phyloP scores from a whole-genome alignment of 345 rosid species.

The Eucalyptus cladocalyx region DNA sequence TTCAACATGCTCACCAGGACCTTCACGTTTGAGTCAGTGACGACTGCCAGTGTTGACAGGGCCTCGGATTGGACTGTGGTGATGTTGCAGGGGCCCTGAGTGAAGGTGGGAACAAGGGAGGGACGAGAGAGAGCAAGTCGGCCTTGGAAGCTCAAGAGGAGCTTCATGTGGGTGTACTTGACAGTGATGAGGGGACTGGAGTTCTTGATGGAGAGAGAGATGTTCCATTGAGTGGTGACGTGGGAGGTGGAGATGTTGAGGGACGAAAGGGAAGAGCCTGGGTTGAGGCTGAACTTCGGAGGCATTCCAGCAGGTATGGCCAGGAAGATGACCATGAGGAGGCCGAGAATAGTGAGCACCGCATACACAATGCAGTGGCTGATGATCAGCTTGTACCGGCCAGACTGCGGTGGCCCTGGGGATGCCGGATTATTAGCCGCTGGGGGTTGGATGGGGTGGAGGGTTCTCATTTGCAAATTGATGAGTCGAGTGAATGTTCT shows the following conservation, averaged over 20 bases:
- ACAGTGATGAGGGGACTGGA: background rate
- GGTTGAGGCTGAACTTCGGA: background rate
- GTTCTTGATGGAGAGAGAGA: background rate
- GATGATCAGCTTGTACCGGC: background rate
- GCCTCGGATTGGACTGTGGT: background rate
- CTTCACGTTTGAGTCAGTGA: background rate
- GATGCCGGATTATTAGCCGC: background rate
- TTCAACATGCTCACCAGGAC: background rate
- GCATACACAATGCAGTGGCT: background rate
- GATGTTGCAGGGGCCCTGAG: background rate
- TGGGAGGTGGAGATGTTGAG: background rate
- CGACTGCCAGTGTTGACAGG: background rate
- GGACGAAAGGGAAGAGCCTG: background rate
- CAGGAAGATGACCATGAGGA: background rate
- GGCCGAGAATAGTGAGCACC: background rate
- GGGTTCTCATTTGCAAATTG: background rate
- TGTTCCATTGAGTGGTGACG: background rate
- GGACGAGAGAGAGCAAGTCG: background rate
- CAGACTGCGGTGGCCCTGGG: rapidly evolving
- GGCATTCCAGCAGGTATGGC: background rate
- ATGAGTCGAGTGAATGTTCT: background rate
- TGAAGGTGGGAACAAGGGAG: background rate
- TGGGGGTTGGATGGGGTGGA: background rate
- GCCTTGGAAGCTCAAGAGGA: background rate
- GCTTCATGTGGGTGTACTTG: background rate